A percentile compares a stretch with the other conserved stretches of the same genome.
phyloP scores from a whole-genome alignment of 768 basidiomycete genomes.

The Tylopilus felleus region DNA sequence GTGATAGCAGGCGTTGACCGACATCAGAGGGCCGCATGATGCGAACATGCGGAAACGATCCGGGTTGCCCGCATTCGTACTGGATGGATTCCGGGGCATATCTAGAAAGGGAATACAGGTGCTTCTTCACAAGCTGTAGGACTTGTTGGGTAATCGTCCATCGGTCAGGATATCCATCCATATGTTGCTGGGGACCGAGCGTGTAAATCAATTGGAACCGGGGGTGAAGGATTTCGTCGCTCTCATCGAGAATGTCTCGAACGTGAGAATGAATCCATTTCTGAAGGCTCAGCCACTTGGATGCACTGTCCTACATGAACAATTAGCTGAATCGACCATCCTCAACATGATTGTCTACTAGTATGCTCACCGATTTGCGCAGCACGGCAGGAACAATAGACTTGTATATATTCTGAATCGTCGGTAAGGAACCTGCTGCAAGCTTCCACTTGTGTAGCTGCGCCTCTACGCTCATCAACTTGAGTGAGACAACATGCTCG shows the following conservation, averaged over 20 bases:
- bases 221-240: constrained; percentile 17
- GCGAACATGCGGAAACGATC: neutral
- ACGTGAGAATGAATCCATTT: constrained; percentile 15
- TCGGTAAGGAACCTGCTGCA: neutral
- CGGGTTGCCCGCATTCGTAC: neutral
- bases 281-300: constrained; percentile 16
- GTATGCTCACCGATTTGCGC: too few relatives aligned
- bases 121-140: neutral
- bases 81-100: neutral
- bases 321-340: too few relatives aligned
- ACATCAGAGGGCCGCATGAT: neutral
- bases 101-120: neutral
- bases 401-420: neutral
- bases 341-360: too few relatives aligned
- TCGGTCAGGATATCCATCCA: constrained; percentile 33
- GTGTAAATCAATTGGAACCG: constrained; percentile 35
- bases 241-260: constrained; percentile 20
- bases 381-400: neutral
- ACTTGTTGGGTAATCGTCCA: constrained; percentile 31
- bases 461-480: constrained; percentile 30
- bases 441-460: neutral
- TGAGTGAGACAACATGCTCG: constrained; percentile 50
- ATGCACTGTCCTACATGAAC: neutral
- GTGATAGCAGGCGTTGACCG: neutral
- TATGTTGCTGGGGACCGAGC: constrained; percentile 19